A percentile compares a stretch with the other conserved stretches of the same genome.
Conservation (phyloP, 108 stramenopile genomes). For the Nannochloropsis gaditana region DNA sequence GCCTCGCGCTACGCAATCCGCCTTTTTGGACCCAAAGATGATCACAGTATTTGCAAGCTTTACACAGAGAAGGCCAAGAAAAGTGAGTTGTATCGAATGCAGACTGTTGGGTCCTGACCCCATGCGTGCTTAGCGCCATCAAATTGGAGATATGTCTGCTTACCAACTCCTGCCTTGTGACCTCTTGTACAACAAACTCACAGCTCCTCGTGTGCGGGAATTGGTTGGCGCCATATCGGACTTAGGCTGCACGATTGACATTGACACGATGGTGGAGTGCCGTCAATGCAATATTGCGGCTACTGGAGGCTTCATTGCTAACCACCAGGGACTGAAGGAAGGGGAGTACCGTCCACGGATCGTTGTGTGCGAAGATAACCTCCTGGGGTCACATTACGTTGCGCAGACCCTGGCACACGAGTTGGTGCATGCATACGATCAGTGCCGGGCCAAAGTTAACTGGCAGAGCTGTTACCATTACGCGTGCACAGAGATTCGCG, state of each 20-base stretch:
- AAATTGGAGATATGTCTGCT: too few relatives aligned
- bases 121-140: too few relatives aligned
- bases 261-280: not conserved
- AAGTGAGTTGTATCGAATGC: not conserved
- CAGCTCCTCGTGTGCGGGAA: slow-evolving; percentile 5
- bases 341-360: slow-evolving; percentile 21
- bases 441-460: slow-evolving; percentile 50
- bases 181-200: not conserved
- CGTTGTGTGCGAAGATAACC: slow-evolving; percentile 43
- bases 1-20: not conserved
- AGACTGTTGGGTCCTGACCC: too few relatives aligned
- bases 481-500: slow-evolving; percentile 49
- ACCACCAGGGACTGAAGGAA: not conserved
- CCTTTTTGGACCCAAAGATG: slow-evolving; percentile 7
- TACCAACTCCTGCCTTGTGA: too few relatives aligned
- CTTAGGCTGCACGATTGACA: not conserved
- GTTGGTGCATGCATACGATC: slow-evolving; percentile 51
- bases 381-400: slow-evolving; percentile 32
- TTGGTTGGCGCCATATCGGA: not conserved
- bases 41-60: slow-evolving; percentile 7
- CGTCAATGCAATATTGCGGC: not conserved
- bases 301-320: slow-evolving; percentile 5
- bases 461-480: slow-evolving; percentile 42
- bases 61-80: slow-evolving; percentile 2
- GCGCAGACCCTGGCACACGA: slow-evolving; percentile 51